Evolutionary conservation across 225 moss, liverwort and hornwort species (phyloP), one percentile per base, ranked within the genome.

Genomic region (Straminergon stramineum): DNA sequence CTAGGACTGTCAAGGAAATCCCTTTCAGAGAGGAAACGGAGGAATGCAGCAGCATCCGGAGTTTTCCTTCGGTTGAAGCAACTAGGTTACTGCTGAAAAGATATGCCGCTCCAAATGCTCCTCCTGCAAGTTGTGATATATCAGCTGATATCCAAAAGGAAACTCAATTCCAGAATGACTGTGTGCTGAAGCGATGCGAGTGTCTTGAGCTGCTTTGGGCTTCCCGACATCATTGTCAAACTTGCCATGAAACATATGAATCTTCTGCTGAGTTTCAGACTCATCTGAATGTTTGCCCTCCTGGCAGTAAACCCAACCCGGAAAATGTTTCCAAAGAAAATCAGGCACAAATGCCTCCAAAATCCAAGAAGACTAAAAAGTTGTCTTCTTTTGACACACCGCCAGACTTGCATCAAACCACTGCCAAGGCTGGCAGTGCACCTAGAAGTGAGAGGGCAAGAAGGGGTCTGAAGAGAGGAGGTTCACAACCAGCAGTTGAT

Each of bases 151-250:
- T 53, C 58, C 74, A 86, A 90, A 94, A 70, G 85, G 92, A 94
- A 75, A 91, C 84, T 75, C 88, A 89, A 86, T 24, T 64, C 27
- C 94, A 95, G 71, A 85, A 85, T 71, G 64, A 70, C 57, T 87
- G 51, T 66, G 89, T 92, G 65, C 84, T 98, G 57, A 93, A 89
- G 67, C 95, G 96, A 88, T 98, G 98, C 85, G 93, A 91, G 79
- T 98, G 98, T 91, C 90, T 98, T 69, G 98, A 98, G 90, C 93
- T 96, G 83, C 86, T 98, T 74, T 98, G 97, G 98, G 86, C 92
- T 77, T 94, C 94, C 39, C 94, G 95, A 89, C 86, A 85, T 68
- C 98, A 98, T 90, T 98, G 98, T 89, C 89, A 90, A 57, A 83
- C 62, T 80, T 98, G 98, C 85, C 98, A 98, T 86, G 95, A 93